Conservation (phyloP, 148 eudicot species). For the Rheum nobile region DNA sequence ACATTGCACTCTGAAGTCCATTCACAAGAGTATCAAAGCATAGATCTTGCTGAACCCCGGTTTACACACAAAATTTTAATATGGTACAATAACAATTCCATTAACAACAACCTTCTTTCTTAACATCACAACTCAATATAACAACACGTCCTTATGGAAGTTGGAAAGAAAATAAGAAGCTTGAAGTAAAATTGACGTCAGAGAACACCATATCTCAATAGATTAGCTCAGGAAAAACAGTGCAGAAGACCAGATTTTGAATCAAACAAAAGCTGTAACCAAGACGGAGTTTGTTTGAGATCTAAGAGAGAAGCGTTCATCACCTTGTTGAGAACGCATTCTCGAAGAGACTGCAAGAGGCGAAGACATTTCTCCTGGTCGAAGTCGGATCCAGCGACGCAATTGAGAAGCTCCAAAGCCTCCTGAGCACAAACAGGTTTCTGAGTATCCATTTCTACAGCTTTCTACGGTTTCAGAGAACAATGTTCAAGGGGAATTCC, state of each 20-base stretch:
- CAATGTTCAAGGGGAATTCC: not conserved
- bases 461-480: not conserved
- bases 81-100: not conserved
- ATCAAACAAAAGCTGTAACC: not conserved
- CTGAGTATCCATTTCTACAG: constrained; percentile 16
- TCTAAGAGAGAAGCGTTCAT: not conserved
- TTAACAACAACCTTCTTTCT: not conserved
- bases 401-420: constrained; percentile 73
- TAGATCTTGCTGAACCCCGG: not conserved
- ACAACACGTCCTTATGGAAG: too few relatives aligned
- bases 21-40: not conserved
- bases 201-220: not conserved
- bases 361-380: constrained; percentile 60
- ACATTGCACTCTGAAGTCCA: not conserved
- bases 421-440: constrained; percentile 49
- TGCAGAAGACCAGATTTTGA: not conserved
- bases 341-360: constrained; percentile 57
- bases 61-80: not conserved
- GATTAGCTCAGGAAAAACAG: not conserved
- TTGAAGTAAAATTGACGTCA: too few relatives aligned
- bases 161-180: not conserved
- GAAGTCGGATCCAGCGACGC: constrained; percentile 44
- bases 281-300: not conserved
- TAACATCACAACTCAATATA: not conserved
- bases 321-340: constrained; percentile 66